Evolutionary conservation across 805 yeast genomes (phyloP), one percentile per base, ranked within the genome.

Genomic region (Starmerella stigmatis): DNA sequence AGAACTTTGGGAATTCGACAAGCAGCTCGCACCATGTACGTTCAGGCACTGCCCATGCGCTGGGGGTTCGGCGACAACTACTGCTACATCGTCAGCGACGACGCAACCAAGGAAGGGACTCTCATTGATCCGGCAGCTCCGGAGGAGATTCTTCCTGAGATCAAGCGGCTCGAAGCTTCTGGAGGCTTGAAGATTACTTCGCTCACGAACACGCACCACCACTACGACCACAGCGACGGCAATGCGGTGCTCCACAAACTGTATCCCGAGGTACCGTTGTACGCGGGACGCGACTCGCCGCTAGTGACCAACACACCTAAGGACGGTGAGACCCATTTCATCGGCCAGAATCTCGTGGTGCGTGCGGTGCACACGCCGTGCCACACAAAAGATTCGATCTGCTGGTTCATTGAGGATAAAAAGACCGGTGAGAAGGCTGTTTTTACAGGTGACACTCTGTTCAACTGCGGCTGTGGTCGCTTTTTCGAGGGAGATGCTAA

Each of bases 61-160:
- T 89, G 97, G 96, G 85, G 89, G 44, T 61, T 76, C 21, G 95
- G 96, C 44, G 92, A 89, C 60, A 92, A 92, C 67, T 92, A 88
- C 65, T 73, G 88, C 55, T 92, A 92, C 61, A 62, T 88, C 9
- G 60, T 92, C 26, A 71, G 76, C 7, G 96, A 88, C 63, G 75
- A 74, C 20, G 67, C 69, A 15, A 71, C 86, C 6, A 72, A 67
- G 39, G 71, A 77, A 48, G 75, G 94, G 5, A 83, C 94, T 80
- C 56, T 92, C 27, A 80, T 92, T 52, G 98, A 92, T 57, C 95
- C 97, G 2, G 97, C 97, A 1, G 81, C 80, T 54, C 89, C 95
- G 1, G 61, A 70, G 4, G 96, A 86, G 56, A 75, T 75, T 8
- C 60, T 72, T 45, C 72, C 80, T 4, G 66, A 62, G 12, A 58